Conservation (phyloP, 2,329 filamentous ascomycete species). For the Thermochaetoides dissita region DNA sequence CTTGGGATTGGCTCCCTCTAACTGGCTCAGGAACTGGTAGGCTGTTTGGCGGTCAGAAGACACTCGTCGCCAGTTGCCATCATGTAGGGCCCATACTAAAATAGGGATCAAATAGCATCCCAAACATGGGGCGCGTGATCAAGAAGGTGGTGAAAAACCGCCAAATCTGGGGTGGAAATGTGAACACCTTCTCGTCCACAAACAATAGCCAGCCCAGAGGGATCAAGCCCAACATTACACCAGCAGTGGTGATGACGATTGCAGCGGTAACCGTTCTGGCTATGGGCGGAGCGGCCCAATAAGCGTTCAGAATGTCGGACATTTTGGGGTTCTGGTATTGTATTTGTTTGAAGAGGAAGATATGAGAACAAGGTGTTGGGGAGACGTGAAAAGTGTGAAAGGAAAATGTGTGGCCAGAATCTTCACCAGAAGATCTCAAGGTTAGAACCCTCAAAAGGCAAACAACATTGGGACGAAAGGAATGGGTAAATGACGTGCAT, state of each 20-base stretch:
- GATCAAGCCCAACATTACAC: conserved; percentile 45
- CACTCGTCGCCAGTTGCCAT: conserved; percentile 6
- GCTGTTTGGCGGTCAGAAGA: conserved; percentile 23
- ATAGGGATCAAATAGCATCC: conserved; percentile 60
- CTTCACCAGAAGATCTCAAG: conserved; percentile 11
- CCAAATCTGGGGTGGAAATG: conserved; percentile 35
- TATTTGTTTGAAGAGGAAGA: not conserved
- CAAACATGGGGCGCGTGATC: conserved; percentile 25
- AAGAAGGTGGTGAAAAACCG: conserved; percentile 30
- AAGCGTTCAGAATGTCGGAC: conserved; percentile 26
- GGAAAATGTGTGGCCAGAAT: conserved; percentile 6
- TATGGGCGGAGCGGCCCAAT: conserved; percentile 28
- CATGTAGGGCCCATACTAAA: conserved; percentile 35
- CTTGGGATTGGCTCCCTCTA: conserved; percentile 58
- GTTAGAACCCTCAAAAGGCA: conserved; percentile 7
- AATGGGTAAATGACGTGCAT: not conserved
- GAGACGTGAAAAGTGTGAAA: conserved; percentile 1
- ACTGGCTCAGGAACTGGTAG: conserved; percentile 60
- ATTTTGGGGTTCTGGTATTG: conserved; percentile 3
- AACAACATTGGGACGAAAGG: conserved; percentile 7
- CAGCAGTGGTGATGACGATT: conserved; percentile 47
- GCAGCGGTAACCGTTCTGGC: conserved; percentile 54
- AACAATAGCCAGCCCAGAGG: conserved; percentile 39
- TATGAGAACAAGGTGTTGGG: not conserved
- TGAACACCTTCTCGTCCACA: conserved; percentile 37